Base-by-base conservation (phyloP, 495 filamentous ascomycete species). In the Friedmanniomyces simplex region DNA sequence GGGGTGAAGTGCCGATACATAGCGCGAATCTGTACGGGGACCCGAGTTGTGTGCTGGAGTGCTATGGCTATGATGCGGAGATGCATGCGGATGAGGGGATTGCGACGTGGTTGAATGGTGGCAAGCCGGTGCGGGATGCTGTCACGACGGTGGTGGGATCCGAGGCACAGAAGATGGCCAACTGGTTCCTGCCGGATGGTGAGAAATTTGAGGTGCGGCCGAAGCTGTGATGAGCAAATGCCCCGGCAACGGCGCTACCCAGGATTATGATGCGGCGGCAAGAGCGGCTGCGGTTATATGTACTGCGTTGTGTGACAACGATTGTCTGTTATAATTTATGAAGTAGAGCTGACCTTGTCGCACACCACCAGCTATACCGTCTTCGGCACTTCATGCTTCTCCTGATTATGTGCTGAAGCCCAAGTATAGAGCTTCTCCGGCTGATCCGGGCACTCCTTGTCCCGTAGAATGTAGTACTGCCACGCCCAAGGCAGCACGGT, bases 1-100 rank as follows among this genome's bases (percentile, higher is more conserved):
- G 26, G 70, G 77, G 73, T 53, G 61, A 66, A 36, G 61, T 56
- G 13, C 53, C 57, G 1, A 26, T 69, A 39, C 43, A 64, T 10
- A 67, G 64, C 47, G 49, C 64, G 18, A 68, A 70, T 51, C 49
- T 67, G 22, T 67, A 68, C 28, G 64, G 61, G 0, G 66, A 70
- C 52, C 64, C 66, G 21, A 22, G 54, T 8, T 58, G 54, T 3
- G 60, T 63, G 24, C 47, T 67, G 7, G 60, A 68, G 22, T 52
- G 62, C 13, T 70, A 70, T 52, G 67, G 67, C 8, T 69, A 65
- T 42, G 62, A 69, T 47, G 65, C 66, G 0, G 68, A 68, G 43
- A 58, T 41, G 51, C 61, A 68, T 54, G 67, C 61, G 1, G 62
- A 65, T 24, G 39, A 55, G 8, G 66, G 61, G 43, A 56, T 70